A percentile compares a stretch with the other conserved stretches of the same genome.
phyloP scores from a whole-genome alignment of 2,329 filamentous ascomycete genomes.

The Hymenoscyphus repandus region DNA sequence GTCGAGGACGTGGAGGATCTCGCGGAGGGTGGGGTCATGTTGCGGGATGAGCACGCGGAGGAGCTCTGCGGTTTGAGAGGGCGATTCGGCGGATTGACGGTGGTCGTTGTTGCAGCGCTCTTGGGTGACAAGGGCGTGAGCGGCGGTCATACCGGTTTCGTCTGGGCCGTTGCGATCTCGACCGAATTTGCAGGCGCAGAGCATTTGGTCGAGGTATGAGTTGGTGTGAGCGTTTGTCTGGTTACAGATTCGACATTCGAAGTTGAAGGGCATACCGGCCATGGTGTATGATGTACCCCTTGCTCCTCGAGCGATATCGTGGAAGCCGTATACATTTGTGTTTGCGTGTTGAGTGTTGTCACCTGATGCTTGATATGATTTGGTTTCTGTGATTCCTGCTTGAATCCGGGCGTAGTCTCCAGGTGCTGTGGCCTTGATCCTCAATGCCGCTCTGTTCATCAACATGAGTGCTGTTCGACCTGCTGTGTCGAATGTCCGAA shows the following conservation, averaged over 20 bases:
- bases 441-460: slow-evolving; percentile 20
- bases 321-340: slow-evolving; percentile 17
- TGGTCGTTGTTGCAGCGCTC: slow-evolving; percentile 13
- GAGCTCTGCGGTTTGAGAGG: slow-evolving; percentile 15
- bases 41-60: slow-evolving; percentile 15
- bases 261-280: slow-evolving; percentile 9
- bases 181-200: slow-evolving; percentile 17
- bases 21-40: slow-evolving; percentile 12
- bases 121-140: slow-evolving; percentile 18
- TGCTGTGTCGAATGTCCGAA: slow-evolving; percentile 20
- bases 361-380: slow-evolving; percentile 9
- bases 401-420: slow-evolving; percentile 16
- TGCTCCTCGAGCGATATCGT: slow-evolving; percentile 22
- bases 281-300: slow-evolving; percentile 12
- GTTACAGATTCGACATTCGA: slow-evolving; percentile 18
- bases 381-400: slow-evolving; percentile 17
- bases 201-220: slow-evolving; percentile 20
- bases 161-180: slow-evolving; percentile 21
- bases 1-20: slow-evolving; percentile 21
- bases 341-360: not conserved
- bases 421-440: slow-evolving; percentile 12
- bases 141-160: slow-evolving; percentile 20
- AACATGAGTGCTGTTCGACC: slow-evolving; percentile 14
- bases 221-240: slow-evolving; percentile 15
- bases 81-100: slow-evolving; percentile 9